These are phyloP conservation scores for Camelina sativa DNA, from an alignment of 345 rosid species.

Conservation along the genomic window DNA sequence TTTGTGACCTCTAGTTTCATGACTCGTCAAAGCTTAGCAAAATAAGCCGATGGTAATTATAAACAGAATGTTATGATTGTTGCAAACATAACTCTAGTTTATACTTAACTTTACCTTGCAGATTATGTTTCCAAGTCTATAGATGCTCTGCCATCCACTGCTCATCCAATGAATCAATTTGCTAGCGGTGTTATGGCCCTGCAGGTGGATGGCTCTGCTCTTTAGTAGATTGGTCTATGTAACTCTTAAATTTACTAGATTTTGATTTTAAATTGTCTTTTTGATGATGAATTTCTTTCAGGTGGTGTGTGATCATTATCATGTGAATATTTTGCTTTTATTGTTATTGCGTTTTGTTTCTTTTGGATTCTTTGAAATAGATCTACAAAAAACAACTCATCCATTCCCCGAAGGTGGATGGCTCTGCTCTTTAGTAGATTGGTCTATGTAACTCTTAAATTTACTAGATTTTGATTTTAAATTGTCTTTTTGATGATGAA, in stretches of 20 bases:
- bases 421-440: slow-evolving; percentile 21
- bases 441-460: not conserved
- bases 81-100: not conserved
- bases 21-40: not conserved
- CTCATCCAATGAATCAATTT: slow-evolving; percentile 99
- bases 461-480: no score
- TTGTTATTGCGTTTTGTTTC: no score
- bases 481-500: no score
- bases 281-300: no score
- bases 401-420: no score
- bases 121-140: slow-evolving; percentile 85
- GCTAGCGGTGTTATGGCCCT: slow-evolving; percentile 96
- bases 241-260: not conserved
- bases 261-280: no score
- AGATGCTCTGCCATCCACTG: slow-evolving; percentile 77
- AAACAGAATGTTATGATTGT: not conserved
- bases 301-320: no score
- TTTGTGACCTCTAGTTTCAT: not conserved
- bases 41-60: no score
- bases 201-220: slow-evolving; percentile 59
- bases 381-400: no score
- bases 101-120: slow-evolving; percentile 36
- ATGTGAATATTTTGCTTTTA: no score
- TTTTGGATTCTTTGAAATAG: no score
- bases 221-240: not conserved